Base-by-base conservation (phyloP, 257 asterid genomes). In the Solanum lycopersicoides region DNA sequence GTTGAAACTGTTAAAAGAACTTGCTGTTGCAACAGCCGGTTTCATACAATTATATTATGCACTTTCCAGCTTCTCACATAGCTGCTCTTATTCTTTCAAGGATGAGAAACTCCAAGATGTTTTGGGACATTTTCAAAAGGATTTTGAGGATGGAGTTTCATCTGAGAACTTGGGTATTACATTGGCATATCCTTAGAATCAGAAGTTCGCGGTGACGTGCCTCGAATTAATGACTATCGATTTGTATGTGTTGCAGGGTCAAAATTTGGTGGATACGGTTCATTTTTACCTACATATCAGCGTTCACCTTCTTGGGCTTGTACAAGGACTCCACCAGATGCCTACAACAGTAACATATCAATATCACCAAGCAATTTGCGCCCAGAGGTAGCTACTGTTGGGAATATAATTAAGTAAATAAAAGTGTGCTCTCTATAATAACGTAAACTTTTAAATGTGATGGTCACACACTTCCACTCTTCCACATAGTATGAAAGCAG, bases 101-200 rank as follows among this genome's bases (percentile, higher is more conserved):
- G 96, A 87, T 88, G 97, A 92, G 88, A 94, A 94, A 83, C 91
- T 94, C 88, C 94, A 94, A 83, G 92, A 89, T 85, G 92, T 91
- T 71, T 87, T 94, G 92, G 97, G 97, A 60, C 96, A 94, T 88
- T 90, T 91, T 89, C 95, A 93, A 90, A 92, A 94, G 89, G 97
- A 94, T 88, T 94, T 94, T 87, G 95, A 94, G 91, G 97, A 95
- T 75, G 96, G 94, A 39, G 95, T 94, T 88, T 93, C 97, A 39
- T 94, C 94, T 86, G 97, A 93, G 89, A 94, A 92, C 90, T 91
- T 94, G 93, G 97, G 97, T 82, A 82, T 50, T 82, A 82, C 71
- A 82, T 6, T 82, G 69, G 71, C 28, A 50, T 32, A 30, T 50
- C 14, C 85, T 82, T 94, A 89, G 89, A 93, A 87, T 63, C 83